phyloP scores from a whole-genome alignment of 139 green algal species.

The Chlamydomonas eustigma region DNA sequence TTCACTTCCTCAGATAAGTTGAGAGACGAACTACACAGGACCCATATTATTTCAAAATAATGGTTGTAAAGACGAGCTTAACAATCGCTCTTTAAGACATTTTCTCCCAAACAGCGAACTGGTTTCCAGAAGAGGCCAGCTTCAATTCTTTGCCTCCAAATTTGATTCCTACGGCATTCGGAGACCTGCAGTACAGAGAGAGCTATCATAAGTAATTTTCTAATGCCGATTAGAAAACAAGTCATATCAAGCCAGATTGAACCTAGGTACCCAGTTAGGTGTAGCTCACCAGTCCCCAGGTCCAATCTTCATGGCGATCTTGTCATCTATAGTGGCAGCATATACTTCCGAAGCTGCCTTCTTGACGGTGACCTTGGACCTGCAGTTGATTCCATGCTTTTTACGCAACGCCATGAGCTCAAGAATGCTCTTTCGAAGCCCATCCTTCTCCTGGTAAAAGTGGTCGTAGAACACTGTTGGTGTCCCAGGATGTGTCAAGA shows the following conservation, averaged over 20 bases:
- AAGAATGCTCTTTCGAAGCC: conserved; percentile 59
- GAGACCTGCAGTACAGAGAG: conserved; percentile 20
- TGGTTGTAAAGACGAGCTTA: too few species aligned
- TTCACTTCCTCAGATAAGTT: too few species aligned
- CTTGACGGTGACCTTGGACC: conserved; percentile 54
- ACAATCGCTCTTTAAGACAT: too few species aligned
- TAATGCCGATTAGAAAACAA: too few species aligned
- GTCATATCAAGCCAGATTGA: too few species aligned
- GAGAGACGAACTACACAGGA: too few species aligned
- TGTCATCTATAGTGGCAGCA: conserved; percentile 78
- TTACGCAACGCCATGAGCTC: conserved; percentile 73
- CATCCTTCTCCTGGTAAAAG: conserved; percentile 37
- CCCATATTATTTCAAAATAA: too few species aligned
- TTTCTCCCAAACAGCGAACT: conserved; percentile 85
- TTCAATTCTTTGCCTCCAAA: conserved; percentile 59
- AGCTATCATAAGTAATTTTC: too few species aligned
- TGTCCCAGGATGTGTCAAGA: conserved; percentile 89
- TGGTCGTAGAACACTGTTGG: conserved; percentile 91
- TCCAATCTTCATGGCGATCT: conserved; percentile 63
- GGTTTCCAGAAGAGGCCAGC: conserved; percentile 50
- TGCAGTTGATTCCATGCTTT: conserved; percentile 60
- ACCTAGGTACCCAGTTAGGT: too few species aligned
- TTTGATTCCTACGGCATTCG: conserved; percentile 52
- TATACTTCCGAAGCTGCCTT: conserved; percentile 72
- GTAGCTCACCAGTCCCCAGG: conserved; percentile 26